Conservation (phyloP, 2,329 filamentous ascomycete species). For the Cercospora janseana region DNA sequence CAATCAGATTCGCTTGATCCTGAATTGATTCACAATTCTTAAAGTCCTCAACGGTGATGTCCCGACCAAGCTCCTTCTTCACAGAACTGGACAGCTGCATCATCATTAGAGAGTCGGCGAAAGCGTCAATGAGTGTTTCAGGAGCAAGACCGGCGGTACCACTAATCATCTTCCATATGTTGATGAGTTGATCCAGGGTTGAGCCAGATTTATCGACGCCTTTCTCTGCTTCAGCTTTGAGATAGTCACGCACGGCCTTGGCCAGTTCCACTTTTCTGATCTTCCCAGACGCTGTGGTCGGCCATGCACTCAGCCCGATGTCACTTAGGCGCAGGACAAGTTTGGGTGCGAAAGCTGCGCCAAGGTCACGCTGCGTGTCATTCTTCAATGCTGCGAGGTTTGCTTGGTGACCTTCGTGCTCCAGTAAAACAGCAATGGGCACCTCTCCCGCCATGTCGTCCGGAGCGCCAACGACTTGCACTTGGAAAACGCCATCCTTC, state of each 20-base stretch:
- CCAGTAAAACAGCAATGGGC: slow-evolving; percentile 47
- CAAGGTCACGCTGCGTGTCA: slow-evolving; percentile 40
- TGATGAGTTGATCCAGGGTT: slow-evolving; percentile 33
- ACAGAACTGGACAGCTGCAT: slow-evolving; percentile 37
- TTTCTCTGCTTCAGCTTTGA: slow-evolving; percentile 29
- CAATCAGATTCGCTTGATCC: slow-evolving; percentile 34
- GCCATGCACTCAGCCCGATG: slow-evolving; percentile 42
- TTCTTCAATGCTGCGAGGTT: slow-evolving; percentile 37
- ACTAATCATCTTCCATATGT: slow-evolving; percentile 36
- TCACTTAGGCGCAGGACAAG: slow-evolving; percentile 45
- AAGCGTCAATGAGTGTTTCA: slow-evolving; percentile 29
- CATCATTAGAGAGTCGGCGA: slow-evolving; percentile 39
- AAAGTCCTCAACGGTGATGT: slow-evolving; percentile 38
- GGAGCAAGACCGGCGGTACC: slow-evolving; percentile 31
- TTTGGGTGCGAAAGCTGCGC: slow-evolving; percentile 44
- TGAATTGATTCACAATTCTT: slow-evolving; percentile 35
- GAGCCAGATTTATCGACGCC: slow-evolving; percentile 31
- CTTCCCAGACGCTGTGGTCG: slow-evolving; percentile 48
- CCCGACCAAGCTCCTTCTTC: slow-evolving; percentile 35
- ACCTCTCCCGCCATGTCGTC: slow-evolving; percentile 51
- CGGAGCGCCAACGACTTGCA: slow-evolving; percentile 46
- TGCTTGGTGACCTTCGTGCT: slow-evolving; percentile 37
- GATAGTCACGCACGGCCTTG: slow-evolving; percentile 31
- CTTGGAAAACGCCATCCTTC: slow-evolving; percentile 37
- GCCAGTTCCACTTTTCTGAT: slow-evolving; percentile 45